Percentiles rank a stretch among this genome's conserved stretches.
phyloP scores from a whole-genome alignment of 129 eudicot species.

The Escallonia rubra region DNA sequence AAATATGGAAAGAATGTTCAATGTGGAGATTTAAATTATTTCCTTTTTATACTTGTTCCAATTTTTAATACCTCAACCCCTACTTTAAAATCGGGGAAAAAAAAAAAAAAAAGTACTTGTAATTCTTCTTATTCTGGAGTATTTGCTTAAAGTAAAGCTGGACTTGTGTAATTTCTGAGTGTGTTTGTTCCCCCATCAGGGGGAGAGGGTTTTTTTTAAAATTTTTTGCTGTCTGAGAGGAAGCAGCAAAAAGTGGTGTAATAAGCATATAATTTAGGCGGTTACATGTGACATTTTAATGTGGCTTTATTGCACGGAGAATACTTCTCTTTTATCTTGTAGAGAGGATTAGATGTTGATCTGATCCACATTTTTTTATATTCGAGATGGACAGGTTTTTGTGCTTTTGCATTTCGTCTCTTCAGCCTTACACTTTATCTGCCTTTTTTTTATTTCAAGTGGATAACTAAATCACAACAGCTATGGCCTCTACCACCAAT shows the following conservation, averaged over 20 bases:
- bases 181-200: neutral
- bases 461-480: neutral
- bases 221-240: constrained; percentile 26
- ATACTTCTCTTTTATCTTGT: constrained; percentile 4
- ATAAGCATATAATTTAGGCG: constrained; percentile 3
- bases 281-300: constrained; percentile 13
- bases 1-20: constrained; percentile 14
- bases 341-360: constrained; percentile 3
- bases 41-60: neutral
- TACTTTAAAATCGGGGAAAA: too few relatives aligned
- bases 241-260: constrained; percentile 36
- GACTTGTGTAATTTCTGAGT: neutral
- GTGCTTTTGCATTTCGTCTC: constrained; percentile 4
- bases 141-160: neutral
- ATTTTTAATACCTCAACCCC: too few relatives aligned
- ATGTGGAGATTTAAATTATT: constrained; percentile 14
- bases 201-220: neutral
- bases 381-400: neutral
- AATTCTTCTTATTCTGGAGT: neutral
- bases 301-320: neutral
- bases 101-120: too few relatives aligned
- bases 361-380: neutral
- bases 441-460: neutral
- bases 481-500: neutral
- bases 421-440: neutral